Base-by-base conservation (phyloP, 2,329 filamentous ascomycete genomes). In the Verticillium nubilum region DNA sequence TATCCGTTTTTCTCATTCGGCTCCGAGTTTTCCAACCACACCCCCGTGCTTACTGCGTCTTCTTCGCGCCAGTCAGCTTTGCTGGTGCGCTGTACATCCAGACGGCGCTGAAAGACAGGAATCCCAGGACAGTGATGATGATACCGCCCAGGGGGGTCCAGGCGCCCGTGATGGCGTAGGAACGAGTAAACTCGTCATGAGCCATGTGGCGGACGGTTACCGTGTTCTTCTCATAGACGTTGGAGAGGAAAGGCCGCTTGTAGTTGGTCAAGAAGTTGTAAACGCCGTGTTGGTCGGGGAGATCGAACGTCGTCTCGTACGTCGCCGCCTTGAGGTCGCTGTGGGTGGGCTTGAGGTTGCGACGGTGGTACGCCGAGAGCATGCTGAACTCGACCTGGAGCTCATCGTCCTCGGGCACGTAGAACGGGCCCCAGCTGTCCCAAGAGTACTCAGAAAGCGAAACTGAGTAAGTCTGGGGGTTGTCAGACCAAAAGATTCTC, bases 191-290 rank as follows among this genome's bases (percentile, higher is more conserved):
- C 80, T 99, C 95, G 73, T 99, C 88, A 80, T 99, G 95, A 7
- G 95, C 95, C 77, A 97, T 95, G 79, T 99, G 95, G 54, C 95
- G 86, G 31, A 99, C 92, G 1, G 93, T 96, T 58, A 98, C 93
- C 25, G 94, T 95, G 67, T 88, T 85, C 86, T 98, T 98, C 80
- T 97, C 92, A 72, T 97, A 93, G 58, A 99, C 73, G 72, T 87
- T 89, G 69, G 87, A 95, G 67, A 96, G 77, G 81, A 97, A 96
- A 1, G 94, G 92, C 6, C 95, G 87, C 81, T 96, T 96, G 83
- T 98, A 97, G 82, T 97, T 96, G 75, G 98, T 84, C 72, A 88
- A 86, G 84, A 99, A 98, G 79, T 96, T 96, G 84, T 98, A 99
- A 77, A 99, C 97, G 72, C 95, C 95, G 78, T 99, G 95, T 77